Evolutionary conservation across 2,329 filamentous ascomycete species (phyloP), one percentile per base, ranked within the genome.

Genomic region (Dothiorella sarmentorum): DNA sequence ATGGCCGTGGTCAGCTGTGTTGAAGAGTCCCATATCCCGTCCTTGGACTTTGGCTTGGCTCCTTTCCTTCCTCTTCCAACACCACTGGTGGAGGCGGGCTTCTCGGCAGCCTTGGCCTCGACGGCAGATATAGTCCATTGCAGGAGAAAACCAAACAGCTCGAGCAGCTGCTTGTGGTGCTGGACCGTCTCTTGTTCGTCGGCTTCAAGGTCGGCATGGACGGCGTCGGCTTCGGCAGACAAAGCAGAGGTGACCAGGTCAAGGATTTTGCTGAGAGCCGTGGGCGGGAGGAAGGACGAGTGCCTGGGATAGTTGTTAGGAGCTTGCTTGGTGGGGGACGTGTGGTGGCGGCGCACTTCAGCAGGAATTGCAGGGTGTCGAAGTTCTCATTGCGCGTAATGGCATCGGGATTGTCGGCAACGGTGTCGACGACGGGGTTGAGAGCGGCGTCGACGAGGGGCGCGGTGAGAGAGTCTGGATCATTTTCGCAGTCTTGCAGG

Each of bases 81-180:
- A 7, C 85, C 82, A n/a, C 82, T 84, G 2, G 88, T 86, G 7
- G 87, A 78, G 1, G 88, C 86, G 0, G 91, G 86, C 75, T 95
- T 97, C 74, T 97, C 94, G 44, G 91, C 89, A 2, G 91, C 89
- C 75, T 96, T 96, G 37, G 89, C 88, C 75, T 99, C 94, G 49
- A 97, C 90, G n/a, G 89, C 91, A 6, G 91, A 88, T 63, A 97
- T 88, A 6, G 91, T 90, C 95, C 94, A 99, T 73, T 97, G 92
- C 49, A 99, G 77, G 10, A 99, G 79, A 69, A 96, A 99, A 31
- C 88, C 93, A 71, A 95, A 97, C 69, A 96, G 89, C 72, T 99
- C 94, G 64, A 99, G 82, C 1, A 97, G 81, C 64, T 89, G 86
- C 74, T 96, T 97, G 78, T 99, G 93, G 67, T 95, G 87, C 37